Base-by-base conservation (phyloP, 345 rosid species). In the Arabidopsis suecica region DNA sequence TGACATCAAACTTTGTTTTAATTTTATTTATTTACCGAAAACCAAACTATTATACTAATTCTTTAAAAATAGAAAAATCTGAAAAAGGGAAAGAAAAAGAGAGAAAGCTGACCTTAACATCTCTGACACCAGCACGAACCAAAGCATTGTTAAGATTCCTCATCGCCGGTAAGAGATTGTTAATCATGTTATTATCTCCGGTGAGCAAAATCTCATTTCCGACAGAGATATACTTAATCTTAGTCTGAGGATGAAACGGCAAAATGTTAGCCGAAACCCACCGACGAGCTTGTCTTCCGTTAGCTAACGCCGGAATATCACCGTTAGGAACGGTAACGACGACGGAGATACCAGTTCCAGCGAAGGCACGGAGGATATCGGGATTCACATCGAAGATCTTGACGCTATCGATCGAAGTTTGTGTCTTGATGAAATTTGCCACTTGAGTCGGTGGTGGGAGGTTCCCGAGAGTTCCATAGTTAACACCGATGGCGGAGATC, bases 391-490 rank as follows among this genome's bases (percentile, higher is more conserved):
- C 84, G 25, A 88, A 92, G 64, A 92, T 81, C 77, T 92, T 92
- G 48, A 92, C 76, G 45, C 88, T 84, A 63, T 90, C 87, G 49
- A 92, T 86, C 23, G 68, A 81, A 3, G 97, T 92, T 45, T 67
- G 65, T 9, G 96, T 81, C 54, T 79, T 81, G 37, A 88, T 38
- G 82, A 92, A 89, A 65, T 85, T 82, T 11, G 97, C 93, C n/a
- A 92, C 96, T 54, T 86, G 68, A 2, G 84, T 10, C 0, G 96
- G 96, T 0, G 96, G 82, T 0, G 94, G 96, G 22, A 92, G 97
- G 85, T 92, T 89, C 6, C 84, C 91, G 3, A 86, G 54, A 18
- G 92, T 87, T 3, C 97, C 97, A 66, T 92, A 92, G 88, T 92
- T 92, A 6, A 92, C 83, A 0, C 97, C 97, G n/a, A 92, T 76